phyloP scores from a whole-genome alignment of 2,329 filamentous ascomycete species.

The Aspergillus ruber region DNA sequence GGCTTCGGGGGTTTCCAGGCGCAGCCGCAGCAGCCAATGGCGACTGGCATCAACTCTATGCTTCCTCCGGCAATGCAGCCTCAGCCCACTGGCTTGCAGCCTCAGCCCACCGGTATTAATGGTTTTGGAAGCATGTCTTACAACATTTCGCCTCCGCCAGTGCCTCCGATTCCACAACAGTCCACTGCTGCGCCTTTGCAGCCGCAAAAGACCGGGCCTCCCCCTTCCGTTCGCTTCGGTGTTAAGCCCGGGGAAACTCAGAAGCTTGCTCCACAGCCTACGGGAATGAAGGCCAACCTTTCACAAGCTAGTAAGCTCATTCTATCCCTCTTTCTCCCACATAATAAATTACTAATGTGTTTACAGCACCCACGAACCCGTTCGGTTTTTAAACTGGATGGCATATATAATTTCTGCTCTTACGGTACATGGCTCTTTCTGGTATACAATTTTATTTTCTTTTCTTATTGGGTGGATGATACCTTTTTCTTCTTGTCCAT shows the following conservation, averaged over 20 bases:
- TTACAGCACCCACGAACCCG: conserved; percentile 59
- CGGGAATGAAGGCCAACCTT: conserved; percentile 83
- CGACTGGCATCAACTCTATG: conserved; percentile 45
- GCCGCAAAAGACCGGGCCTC: conserved; percentile 75
- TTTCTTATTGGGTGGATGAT: conserved; percentile 1
- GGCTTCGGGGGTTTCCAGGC: conserved; percentile 44
- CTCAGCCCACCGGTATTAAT: conserved; percentile 45
- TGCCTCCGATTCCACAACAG: conserved; percentile 54
- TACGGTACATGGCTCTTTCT: conserved; percentile 17
- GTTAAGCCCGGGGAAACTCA: conserved; percentile 63
- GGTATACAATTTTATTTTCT: conserved; percentile 9
- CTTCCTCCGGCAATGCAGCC: conserved; percentile 43
- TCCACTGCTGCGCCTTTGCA: conserved; percentile 57
- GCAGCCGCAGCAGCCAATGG: no score
- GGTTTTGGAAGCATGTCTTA: conserved; percentile 44
- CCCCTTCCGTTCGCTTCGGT: conserved; percentile 84
- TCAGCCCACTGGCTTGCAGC: conserved; percentile 39
- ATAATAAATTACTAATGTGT: conserved; percentile 9
- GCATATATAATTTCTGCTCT: conserved; percentile 23
- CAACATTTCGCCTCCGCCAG: conserved; percentile 44
- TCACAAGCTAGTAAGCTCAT: conserved; percentile 84
- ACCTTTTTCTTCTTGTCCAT: not conserved
- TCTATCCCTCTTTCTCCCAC: not conserved
- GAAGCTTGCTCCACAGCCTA: conserved; percentile 77
- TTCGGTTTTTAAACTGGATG: conserved; percentile 55